Conservation (phyloP, 306 rosid species). For the Inga leiocalycina region DNA sequence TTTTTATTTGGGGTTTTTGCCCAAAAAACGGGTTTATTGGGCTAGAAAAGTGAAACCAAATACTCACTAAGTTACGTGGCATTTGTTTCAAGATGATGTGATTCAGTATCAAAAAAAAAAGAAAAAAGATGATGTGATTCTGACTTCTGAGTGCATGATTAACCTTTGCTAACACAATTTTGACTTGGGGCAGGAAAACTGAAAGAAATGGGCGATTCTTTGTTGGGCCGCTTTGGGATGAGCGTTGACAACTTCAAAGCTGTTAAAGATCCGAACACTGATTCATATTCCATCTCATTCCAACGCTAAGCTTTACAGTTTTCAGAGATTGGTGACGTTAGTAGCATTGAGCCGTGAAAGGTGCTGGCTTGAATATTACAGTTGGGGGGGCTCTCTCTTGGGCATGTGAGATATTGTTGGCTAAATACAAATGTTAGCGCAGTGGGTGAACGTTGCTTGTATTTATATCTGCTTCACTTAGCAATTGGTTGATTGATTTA, state of each 20-base stretch:
- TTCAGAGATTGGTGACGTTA: no score
- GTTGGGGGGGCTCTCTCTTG: conserved; percentile 23
- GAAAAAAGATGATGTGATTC: neutral
- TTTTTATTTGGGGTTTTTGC: no score
- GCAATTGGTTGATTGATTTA: conserved; percentile 23
- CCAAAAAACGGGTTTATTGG: no score
- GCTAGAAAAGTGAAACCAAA: no score
- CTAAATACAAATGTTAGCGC: conserved; percentile 25
- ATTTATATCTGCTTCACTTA: conserved; percentile 1
- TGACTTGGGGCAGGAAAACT: conserved; percentile 61
- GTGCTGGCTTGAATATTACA: neutral
- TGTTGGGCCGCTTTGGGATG: conserved; percentile 2
- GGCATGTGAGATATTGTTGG: conserved; percentile 18
- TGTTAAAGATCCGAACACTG: conserved; percentile 83
- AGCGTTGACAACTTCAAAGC: no score
- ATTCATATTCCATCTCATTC: conserved; percentile 83
- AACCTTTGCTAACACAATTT: neutral
- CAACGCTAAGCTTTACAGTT: conserved; percentile 43
- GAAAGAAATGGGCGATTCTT: conserved; percentile 89
- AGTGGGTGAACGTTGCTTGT: conserved; percentile 15
- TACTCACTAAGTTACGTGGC: neutral
- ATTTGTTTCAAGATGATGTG: neutral
- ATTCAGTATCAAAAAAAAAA: no score
- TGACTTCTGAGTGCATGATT: neutral
- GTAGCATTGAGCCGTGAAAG: neutral